phyloP scores from a whole-genome alignment of 2,329 filamentous ascomycete genomes.

The Aspergillus spinulosporus region DNA sequence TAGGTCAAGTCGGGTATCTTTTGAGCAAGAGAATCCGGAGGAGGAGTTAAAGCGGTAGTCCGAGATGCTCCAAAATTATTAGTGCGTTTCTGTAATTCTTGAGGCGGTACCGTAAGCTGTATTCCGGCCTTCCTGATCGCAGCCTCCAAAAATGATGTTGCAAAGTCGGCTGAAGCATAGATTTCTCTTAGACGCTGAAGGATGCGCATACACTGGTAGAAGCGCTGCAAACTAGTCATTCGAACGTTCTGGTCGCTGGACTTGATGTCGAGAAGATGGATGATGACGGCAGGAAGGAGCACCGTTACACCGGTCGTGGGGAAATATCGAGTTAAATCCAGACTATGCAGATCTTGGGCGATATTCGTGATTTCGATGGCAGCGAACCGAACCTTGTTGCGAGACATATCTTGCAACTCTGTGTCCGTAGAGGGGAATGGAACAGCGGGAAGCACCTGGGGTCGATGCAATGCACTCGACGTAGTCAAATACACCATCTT shows the following conservation, averaged over 20 bases:
- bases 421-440: constrained; percentile 58
- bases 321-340: constrained; percentile 73
- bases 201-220: constrained; percentile 89
- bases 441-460: constrained; percentile 79
- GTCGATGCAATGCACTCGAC: constrained; percentile 84
- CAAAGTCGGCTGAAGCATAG: constrained; percentile 92
- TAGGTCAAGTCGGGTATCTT: constrained; percentile 43
- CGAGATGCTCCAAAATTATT: constrained; percentile 26
- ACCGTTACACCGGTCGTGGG: constrained; percentile 90
- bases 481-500: constrained; percentile 95
- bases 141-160: constrained; percentile 90
- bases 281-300: constrained; percentile 87
- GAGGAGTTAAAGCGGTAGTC: constrained; percentile 40
- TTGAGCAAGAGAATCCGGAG: constrained; percentile 42
- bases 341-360: constrained; percentile 70
- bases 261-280: constrained; percentile 90
- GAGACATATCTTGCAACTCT: constrained; percentile 78
- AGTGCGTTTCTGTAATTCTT: constrained; percentile 31
- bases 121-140: constrained; percentile 85
- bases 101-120: constrained; percentile 57
- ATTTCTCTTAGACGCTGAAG: constrained; percentile 84
- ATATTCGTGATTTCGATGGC: constrained; percentile 84
- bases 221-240: constrained; percentile 72
- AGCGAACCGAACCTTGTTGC: constrained; percentile 77
- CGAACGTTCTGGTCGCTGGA: constrained; percentile 71